phyloP scores from a whole-genome alignment of 345 rosid genomes.

The Eucalyptus globulus region DNA sequence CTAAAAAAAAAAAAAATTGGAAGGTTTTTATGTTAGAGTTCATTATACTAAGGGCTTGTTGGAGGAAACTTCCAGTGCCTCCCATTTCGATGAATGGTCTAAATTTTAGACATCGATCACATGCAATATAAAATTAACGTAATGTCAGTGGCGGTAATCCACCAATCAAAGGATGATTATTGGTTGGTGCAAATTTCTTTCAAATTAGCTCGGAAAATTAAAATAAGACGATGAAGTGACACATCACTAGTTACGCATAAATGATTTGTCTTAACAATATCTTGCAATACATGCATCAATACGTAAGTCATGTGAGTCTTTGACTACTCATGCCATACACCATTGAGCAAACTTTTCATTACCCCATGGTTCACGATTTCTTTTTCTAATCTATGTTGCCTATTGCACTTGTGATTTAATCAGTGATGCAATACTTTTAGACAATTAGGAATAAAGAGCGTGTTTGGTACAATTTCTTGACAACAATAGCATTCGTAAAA shows the following conservation, averaged over 20 bases:
- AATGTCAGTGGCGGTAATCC: neutral
- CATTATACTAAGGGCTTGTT: neutral
- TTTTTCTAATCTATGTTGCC: neutral
- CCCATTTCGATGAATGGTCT: neutral
- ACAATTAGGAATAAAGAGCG: neutral
- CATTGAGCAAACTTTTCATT: neutral
- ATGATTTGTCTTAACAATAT: neutral
- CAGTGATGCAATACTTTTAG: neutral
- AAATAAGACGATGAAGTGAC: neutral
- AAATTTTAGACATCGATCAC: neutral
- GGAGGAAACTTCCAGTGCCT: neutral
- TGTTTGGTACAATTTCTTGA: neutral
- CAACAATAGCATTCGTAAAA: neutral
- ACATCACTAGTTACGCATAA: neutral
- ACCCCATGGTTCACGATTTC: neutral
- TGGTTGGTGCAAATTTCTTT: neutral
- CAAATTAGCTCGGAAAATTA: neutral
- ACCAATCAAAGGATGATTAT: neutral
- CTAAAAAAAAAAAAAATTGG: neutral
- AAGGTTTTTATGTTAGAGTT: neutral
- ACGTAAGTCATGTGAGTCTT: accelerated
- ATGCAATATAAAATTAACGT: neutral
- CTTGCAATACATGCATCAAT: neutral
- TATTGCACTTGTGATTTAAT: neutral
- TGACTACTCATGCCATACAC: neutral